Evolutionary conservation across 116 monocot genomes (phyloP).

Genomic region (Iris pallida): DNA sequence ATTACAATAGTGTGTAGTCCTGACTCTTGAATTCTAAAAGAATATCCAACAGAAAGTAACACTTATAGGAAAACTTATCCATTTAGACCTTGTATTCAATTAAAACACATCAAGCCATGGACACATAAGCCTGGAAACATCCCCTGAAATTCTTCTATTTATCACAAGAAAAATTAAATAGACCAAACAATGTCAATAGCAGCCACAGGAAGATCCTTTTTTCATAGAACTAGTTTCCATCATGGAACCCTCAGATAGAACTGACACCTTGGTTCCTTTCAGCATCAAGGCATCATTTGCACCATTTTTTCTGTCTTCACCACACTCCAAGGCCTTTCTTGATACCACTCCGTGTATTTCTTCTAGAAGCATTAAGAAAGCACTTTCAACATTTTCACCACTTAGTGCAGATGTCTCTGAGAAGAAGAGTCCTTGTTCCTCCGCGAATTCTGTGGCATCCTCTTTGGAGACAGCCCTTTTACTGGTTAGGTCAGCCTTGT

Average conservation of each 20-base stretch:
- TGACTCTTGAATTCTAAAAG: no score
- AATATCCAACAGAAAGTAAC: no score
- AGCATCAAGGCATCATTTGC: conserved; percentile 25
- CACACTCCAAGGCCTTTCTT: conserved; percentile 36
- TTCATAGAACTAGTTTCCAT: conserved; percentile 59
- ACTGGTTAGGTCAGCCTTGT: conserved; percentile 51
- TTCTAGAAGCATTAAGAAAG: conserved; percentile 46
- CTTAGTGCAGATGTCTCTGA: conserved; percentile 59
- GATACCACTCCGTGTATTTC: conserved; percentile 51
- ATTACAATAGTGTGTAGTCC: no score
- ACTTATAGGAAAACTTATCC: no score
- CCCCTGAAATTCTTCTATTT: neutral
- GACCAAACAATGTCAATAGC: conserved; percentile 11
- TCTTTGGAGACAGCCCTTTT: conserved; percentile 42
- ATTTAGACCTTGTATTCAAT: no score
- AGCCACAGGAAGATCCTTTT: conserved; percentile 32
- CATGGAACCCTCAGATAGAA: conserved; percentile 34
- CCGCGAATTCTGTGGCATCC: conserved; percentile 56
- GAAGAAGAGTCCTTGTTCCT: conserved; percentile 72
- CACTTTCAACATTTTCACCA: conserved; percentile 53
- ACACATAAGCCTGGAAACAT: neutral
- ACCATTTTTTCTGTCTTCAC: conserved; percentile 18
- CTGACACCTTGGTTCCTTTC: conserved; percentile 39
- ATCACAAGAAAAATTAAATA: neutral
- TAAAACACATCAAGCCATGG: no score